Conservation (phyloP, 148 eudicot genomes). For the Vaccinium corymbosum region DNA sequence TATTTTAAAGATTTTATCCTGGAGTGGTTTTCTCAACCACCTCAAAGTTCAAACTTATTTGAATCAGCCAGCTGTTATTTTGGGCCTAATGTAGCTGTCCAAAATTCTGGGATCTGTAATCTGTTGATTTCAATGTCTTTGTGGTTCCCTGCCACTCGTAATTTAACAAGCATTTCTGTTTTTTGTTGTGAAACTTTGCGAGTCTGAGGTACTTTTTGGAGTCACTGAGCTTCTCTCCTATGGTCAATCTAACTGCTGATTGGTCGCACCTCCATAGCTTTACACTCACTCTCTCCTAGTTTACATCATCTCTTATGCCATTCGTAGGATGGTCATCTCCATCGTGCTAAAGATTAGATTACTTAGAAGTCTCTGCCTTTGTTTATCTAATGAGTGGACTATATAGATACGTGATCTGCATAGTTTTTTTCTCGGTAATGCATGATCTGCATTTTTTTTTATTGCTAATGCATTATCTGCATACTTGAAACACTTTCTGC, state of each 20-base stretch:
- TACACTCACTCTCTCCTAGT: not conserved
- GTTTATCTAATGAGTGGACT: not conserved
- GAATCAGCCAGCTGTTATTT: not conserved
- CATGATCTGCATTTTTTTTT: not conserved
- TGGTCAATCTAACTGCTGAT: not conserved
- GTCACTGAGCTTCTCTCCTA: not conserved
- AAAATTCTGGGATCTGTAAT: not conserved
- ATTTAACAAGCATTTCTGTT: not conserved
- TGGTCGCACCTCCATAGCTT: not conserved
- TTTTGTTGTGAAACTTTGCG: not conserved
- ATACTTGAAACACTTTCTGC: not conserved
- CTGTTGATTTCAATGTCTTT: not conserved
- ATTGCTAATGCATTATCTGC: not conserved
- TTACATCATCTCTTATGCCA: not conserved
- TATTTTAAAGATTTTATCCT: not conserved
- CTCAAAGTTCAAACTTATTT: not conserved
- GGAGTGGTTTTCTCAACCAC: not conserved
- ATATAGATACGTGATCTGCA: not conserved
- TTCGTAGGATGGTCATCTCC: not conserved
- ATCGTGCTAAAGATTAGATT: not conserved
- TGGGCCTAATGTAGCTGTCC: not conserved
- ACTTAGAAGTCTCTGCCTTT: not conserved
- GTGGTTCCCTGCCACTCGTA: not conserved
- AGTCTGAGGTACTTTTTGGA: not conserved
- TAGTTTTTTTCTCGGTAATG: not conserved